Percentiles rank a stretch among this genome's conserved stretches.
phyloP scores from a whole-genome alignment of 257 asterid species.

The Coffea canephora region DNA sequence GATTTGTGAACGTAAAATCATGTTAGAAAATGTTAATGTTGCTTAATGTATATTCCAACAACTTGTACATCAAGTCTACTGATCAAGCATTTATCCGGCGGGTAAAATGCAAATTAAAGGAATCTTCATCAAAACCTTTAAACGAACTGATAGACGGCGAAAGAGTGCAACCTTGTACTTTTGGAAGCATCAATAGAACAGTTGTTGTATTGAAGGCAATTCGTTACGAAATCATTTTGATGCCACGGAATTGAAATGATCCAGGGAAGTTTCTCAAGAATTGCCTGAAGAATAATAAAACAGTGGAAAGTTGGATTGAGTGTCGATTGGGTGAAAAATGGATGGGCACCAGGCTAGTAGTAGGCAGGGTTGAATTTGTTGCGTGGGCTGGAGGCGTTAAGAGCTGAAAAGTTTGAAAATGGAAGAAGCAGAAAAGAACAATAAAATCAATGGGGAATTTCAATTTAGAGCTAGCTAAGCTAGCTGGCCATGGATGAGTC shows the following conservation, averaged over 20 bases:
- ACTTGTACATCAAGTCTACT: not conserved
- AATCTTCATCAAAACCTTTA: no score
- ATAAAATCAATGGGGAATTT: slow-evolving; percentile 26
- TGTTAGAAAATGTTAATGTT: not conserved
- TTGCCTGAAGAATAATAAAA: not conserved
- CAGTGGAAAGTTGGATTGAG: not conserved
- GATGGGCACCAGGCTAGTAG: not conserved
- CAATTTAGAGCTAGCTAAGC: not conserved
- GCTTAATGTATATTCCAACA: not conserved
- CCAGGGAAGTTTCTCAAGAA: not conserved
- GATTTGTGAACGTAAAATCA: not conserved
- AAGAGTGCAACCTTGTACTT: no score
- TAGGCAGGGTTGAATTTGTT: not conserved
- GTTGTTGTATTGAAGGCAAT: no score
- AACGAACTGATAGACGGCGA: no score
- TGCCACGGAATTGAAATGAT: no score
- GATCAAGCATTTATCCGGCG: not conserved
- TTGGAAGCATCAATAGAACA: no score
- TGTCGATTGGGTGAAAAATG: not conserved
- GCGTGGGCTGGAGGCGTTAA: not conserved
- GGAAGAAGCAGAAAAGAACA: slow-evolving; percentile 15
- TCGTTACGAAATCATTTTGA: no score
- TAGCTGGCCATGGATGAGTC: slow-evolving; percentile 32
- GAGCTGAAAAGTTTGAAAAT: slow-evolving; percentile 30
- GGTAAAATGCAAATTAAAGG: no score